Evolutionary conservation across 768 basidiomycete genomes (phyloP), one percentile per base, ranked within the genome.

Genomic region (Lentinus tigrinus): DNA sequence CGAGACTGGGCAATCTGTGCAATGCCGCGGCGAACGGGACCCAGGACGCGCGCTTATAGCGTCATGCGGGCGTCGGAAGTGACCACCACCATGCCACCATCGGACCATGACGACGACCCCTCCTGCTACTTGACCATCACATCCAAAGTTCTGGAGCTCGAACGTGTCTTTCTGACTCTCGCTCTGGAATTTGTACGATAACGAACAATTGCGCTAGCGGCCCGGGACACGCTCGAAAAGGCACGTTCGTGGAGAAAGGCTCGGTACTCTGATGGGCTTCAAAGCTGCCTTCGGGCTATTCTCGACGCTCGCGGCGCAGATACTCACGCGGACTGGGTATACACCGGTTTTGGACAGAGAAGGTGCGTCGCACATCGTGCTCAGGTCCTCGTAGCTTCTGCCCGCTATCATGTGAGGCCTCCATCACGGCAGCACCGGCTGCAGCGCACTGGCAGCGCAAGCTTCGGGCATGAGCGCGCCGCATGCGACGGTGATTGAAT

Each of bases 371-470:
- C 4, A 39, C 38, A 31, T 31, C 31, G 31, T 47, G 52, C 59
- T 54, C 54, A 37, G 27, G 39, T 44, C 24, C 21, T 40, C 23
- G 47, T 21, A 21, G 49, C 55, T 55, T 57, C 58, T 57, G 21
- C 44, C 26, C 37, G 31, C 27, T 52, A 39, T 61, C 60, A 61
- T 61, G 60, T 61, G 60, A 56, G 59, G 51, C 10, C 7, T 7
- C 26, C 11, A 57, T 61, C 55, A 57, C 60, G 59, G 56, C 60
- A 61, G 39, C 23, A 23, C 42, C 17, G 34, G 39, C 43, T n/a
- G 40, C 44, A 23, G 39, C 31, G 31, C 31, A 31, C 31, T 31
- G 31, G 31, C 31, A 31, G 31, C 31, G n/a, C n/a, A n/a, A n/a
- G n/a, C n/a, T n/a, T n/a, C n/a, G n/a, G 39, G 39, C 39, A 11